These are phyloP conservation scores for Aspergillus clavatus DNA, from an alignment of 2,329 filamentous ascomycete species.

Conservation along the genomic window DNA sequence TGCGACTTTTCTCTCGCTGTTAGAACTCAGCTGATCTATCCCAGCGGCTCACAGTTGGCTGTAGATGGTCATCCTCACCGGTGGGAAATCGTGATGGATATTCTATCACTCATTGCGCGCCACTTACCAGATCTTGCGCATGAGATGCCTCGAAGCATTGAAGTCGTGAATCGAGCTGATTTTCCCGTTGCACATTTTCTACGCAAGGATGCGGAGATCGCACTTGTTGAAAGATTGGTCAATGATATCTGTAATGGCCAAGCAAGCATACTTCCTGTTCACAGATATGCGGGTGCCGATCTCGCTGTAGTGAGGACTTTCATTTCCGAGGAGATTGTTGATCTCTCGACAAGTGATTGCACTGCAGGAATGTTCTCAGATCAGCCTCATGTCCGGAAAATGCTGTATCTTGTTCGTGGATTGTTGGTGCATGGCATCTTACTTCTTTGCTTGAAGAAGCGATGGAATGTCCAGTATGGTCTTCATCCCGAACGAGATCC, in stretches of 20 bases:
- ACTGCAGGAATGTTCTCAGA: slow-evolving; percentile 31
- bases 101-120: slow-evolving; percentile 40
- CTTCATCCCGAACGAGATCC: slow-evolving; percentile 47
- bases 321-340: slow-evolving; percentile 26
- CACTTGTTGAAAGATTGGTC: slow-evolving; percentile 39
- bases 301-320: slow-evolving; percentile 28
- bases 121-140: slow-evolving; percentile 35
- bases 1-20: slow-evolving; percentile 53
- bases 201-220: slow-evolving; percentile 43
- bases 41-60: slow-evolving; percentile 45
- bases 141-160: slow-evolving; percentile 45
- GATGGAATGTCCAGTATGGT: slow-evolving; percentile 65
- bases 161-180: slow-evolving; percentile 43
- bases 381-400: slow-evolving; percentile 23
- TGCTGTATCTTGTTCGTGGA: slow-evolving; percentile 57
- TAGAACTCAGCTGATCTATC: slow-evolving; percentile 56
- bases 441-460: slow-evolving; percentile 55
- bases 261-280: slow-evolving; percentile 26
- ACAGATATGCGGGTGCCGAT: slow-evolving; percentile 7
- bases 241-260: slow-evolving; percentile 37
- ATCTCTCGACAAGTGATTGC: slow-evolving; percentile 9
- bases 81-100: slow-evolving; percentile 45
- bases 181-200: slow-evolving; percentile 59
- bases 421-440: slow-evolving; percentile 59
- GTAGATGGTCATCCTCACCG: slow-evolving; percentile 53